Evolutionary conservation across 2,329 filamentous ascomycete species (phyloP).

Genomic region (Plenodomus tracheiphilus): DNA sequence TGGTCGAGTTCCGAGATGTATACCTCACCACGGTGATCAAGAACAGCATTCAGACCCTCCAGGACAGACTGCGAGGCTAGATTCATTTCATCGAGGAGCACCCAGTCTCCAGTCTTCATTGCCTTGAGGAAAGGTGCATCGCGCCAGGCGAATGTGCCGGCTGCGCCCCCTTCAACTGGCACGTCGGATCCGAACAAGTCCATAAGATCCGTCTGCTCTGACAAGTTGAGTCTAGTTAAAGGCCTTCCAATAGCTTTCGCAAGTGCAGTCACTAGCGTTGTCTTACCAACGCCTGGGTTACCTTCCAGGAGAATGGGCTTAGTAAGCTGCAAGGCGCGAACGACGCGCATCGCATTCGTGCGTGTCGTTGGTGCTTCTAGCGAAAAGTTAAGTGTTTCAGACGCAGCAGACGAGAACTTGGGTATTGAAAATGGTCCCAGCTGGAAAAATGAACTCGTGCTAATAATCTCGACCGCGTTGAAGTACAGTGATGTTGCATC

Average conservation of each 20-base stretch:
- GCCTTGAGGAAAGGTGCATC: constrained; percentile 94
- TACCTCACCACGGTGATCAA: constrained; percentile 94
- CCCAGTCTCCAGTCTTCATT: constrained; percentile 97
- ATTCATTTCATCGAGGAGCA: constrained; percentile 98
- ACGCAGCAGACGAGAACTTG: constrained; percentile 50
- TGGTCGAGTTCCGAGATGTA: constrained; percentile 95
- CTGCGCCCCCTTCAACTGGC: constrained; percentile 87
- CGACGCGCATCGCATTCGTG: constrained; percentile 85
- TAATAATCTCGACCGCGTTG: constrained; percentile 61
- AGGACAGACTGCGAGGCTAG: constrained; percentile 94
- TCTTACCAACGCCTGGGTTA: constrained; percentile 97
- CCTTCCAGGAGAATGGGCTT: constrained; percentile 96
- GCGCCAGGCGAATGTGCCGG: constrained; percentile 91
- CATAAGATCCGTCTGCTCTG: constrained; percentile 96
- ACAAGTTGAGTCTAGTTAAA: constrained; percentile 92
- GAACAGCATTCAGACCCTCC: constrained; percentile 92
- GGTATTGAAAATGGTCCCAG: constrained; percentile 77
- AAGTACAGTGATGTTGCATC: constrained; percentile 70
- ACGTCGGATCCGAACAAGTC: constrained; percentile 97
- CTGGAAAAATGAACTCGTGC: constrained; percentile 59
- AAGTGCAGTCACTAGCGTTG: constrained; percentile 84
- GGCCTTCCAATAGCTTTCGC: constrained; percentile 78
- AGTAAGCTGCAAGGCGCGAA: constrained; percentile 82
- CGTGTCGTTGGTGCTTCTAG: constrained; percentile 89
- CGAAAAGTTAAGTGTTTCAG: constrained; percentile 66